Conservation (phyloP, 176 grass and related monocot genomes). For the Oryza longistaminata region DNA sequence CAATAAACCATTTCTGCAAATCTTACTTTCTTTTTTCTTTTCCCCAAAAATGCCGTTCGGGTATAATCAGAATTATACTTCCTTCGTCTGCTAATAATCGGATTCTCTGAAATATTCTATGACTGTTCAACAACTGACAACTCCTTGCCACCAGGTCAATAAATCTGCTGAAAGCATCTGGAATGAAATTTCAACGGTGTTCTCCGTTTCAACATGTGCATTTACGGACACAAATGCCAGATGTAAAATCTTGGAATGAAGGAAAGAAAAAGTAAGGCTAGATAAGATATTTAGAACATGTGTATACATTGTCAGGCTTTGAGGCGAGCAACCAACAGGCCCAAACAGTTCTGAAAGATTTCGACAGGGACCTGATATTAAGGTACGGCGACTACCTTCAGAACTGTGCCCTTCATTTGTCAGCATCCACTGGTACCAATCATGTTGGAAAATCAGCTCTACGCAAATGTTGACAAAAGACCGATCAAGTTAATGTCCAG, state of each 20-base stretch:
- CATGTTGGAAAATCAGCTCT: not conserved
- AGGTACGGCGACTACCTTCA: not conserved
- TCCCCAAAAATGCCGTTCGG: too few relatives aligned
- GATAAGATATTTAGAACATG: not conserved
- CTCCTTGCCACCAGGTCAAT: too few relatives aligned
- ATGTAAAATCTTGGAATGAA: not conserved
- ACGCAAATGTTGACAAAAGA: not conserved
- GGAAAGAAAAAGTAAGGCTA: not conserved
- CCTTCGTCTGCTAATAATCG: too few relatives aligned
- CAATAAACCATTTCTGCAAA: too few relatives aligned
- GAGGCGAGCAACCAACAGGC: too few relatives aligned
- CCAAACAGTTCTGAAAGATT: slow-evolving; percentile 1
- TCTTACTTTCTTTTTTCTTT: too few relatives aligned
- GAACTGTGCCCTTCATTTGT: not conserved
- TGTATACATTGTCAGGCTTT: too few relatives aligned
- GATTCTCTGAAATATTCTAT: too few relatives aligned
- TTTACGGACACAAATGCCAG: slow-evolving; percentile 6
- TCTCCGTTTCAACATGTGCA: not conserved
- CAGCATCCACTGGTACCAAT: not conserved
- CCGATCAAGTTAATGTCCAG: not conserved
- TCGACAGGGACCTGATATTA: not conserved
- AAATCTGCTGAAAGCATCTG: too few relatives aligned
- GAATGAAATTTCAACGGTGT: not conserved
- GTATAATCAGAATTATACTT: too few relatives aligned
- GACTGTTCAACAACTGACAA: too few relatives aligned